Conservation (phyloP, 2,329 filamentous ascomycete genomes). For the Ophiostoma pallidulum region DNA sequence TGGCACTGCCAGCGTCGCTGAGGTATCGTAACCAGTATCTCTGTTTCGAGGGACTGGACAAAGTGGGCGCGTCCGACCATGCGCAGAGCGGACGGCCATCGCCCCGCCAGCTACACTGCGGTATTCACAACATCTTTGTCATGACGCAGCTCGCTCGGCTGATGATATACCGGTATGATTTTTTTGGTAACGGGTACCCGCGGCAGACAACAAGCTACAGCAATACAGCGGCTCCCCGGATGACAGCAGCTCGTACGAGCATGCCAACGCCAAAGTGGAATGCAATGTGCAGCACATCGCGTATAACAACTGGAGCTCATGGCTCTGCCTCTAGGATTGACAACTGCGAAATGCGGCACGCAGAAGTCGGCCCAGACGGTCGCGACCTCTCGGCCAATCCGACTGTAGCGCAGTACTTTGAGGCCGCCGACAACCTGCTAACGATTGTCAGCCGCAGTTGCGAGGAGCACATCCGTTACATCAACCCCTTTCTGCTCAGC, state of each 20-base stretch:
- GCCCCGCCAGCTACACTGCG: slow-evolving; percentile 4
- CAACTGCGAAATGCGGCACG: no score
- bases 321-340: no score
- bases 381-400: no score
- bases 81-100: no score
- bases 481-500: slow-evolving; percentile 6
- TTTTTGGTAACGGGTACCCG: slow-evolving; percentile 3
- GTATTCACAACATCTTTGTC: slow-evolving; percentile 9
- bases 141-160: slow-evolving; percentile 6
- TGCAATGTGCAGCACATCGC: no score
- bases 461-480: slow-evolving; percentile 4
- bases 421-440: slow-evolving; percentile 8
- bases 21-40: slow-evolving; percentile 9
- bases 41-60: not conserved
- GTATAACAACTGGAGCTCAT: no score
- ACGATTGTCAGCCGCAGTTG: slow-evolving; percentile 8
- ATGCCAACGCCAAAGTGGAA: no score
- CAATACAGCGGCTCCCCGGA: no score
- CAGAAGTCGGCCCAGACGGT: no score
- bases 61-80: no score
- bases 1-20: not conserved
- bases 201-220: no score
- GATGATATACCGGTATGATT: slow-evolving; percentile 7
- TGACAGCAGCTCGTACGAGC: no score
- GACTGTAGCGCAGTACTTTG: slow-evolving; percentile 3